phyloP scores from a whole-genome alignment of 371 early-diverging fungal species.

The Mucor irregularis region DNA sequence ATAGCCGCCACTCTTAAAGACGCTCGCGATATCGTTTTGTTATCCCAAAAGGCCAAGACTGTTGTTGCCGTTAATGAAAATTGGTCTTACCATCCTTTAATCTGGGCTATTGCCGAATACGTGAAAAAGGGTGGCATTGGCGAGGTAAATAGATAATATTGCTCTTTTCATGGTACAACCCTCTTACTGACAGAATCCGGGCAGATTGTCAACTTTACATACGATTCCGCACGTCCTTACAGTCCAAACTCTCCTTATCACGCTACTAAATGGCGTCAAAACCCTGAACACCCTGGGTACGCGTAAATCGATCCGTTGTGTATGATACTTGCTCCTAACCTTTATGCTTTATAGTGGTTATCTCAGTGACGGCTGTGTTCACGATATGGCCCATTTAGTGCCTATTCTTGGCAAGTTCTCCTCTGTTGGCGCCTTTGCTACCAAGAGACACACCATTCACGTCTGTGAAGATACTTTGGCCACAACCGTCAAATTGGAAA shows the following conservation, averaged over 20 bases:
- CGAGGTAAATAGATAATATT: conserved; percentile 28
- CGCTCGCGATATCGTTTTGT: conserved; percentile 42
- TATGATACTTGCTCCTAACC: too few species aligned
- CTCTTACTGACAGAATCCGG: too few species aligned
- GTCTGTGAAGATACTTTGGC: conserved; percentile 44
- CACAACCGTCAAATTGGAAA: conserved; percentile 33
- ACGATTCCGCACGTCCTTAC: conserved; percentile 45
- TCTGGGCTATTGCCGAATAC: conserved; percentile 35
- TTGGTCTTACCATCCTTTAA: conserved; percentile 45
- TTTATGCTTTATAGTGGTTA: conserved; percentile 39
- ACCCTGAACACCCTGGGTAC: conserved; percentile 53
- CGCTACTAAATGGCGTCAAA: conserved; percentile 47
- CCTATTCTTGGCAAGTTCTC: conserved; percentile 44
- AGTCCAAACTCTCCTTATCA: conserved; percentile 45
- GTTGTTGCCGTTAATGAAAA: conserved; percentile 51
- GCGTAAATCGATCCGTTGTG: too few species aligned
- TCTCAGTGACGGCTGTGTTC: conserved; percentile 53
- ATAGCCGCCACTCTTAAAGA: conserved; percentile 44
- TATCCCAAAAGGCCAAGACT: conserved; percentile 33
- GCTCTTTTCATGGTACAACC: too few species aligned
- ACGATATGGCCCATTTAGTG: conserved; percentile 49
- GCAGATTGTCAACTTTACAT: conserved; percentile 50
- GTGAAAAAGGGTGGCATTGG: conserved; percentile 44
- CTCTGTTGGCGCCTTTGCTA: conserved; percentile 44
- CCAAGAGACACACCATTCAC: conserved; percentile 37